phyloP scores from a whole-genome alignment of 371 early-diverging fungal species.

The Lichtheimia ramosa region DNA sequence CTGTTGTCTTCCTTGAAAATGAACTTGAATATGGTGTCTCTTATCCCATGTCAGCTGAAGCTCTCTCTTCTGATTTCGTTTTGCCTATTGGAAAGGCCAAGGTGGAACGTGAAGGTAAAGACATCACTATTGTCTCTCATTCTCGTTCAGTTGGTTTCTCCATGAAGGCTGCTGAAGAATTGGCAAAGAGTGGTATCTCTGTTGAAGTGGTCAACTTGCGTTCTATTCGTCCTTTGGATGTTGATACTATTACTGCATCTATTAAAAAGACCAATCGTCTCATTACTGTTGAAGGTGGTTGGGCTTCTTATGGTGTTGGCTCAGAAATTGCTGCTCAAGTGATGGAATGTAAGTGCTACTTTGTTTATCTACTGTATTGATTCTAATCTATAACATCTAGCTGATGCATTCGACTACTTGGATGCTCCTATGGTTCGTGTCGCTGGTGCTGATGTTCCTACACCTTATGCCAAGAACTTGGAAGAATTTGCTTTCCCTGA shows the following conservation, averaged over 20 bases:
- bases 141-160: conserved; percentile 89
- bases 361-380: no score
- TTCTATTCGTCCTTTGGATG: conserved; percentile 97
- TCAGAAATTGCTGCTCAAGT: conserved; percentile 96
- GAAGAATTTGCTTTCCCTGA: conserved; percentile 92
- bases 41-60: conserved; percentile 85
- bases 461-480: conserved; percentile 97
- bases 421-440: conserved; percentile 95
- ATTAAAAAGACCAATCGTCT: conserved; percentile 98
- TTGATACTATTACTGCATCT: conserved; percentile 86
- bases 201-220: conserved; percentile 98
- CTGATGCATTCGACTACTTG: conserved; percentile 93
- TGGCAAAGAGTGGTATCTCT: conserved; percentile 83
- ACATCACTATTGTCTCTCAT: conserved; percentile 96
- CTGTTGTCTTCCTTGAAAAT: conserved; percentile 98
- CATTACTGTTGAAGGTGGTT: conserved; percentile 97
- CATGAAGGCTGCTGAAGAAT: conserved; percentile 89
- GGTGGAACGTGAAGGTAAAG: conserved; percentile 87
- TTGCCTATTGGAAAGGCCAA: conserved; percentile 97
- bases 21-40: conserved; percentile 96
- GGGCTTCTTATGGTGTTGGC: conserved; percentile 97
- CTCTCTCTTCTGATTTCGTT: conserved; percentile 85
- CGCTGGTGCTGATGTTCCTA: conserved; percentile 98
- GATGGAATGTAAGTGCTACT: conserved; percentile 79
- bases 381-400: no score